Percentiles rank a stretch among this genome's conserved stretches.
These are phyloP conservation scores for Ceratopteris richardii DNA, from an alignment of 75 land plant species.

Conservation along the genomic window DNA sequence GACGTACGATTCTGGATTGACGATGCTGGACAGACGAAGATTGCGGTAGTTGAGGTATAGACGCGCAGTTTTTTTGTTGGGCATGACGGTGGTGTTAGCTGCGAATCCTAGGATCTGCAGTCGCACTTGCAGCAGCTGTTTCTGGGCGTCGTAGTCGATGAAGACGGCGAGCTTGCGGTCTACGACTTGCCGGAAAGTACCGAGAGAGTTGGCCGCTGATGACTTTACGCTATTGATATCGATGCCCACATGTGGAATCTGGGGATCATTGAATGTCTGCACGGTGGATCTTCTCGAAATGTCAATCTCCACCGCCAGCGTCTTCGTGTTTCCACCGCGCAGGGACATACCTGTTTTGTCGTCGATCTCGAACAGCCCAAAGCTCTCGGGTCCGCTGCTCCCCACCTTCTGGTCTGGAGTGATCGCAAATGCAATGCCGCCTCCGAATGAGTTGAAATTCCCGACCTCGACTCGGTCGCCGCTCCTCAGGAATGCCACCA, in stretches of 20 bases:
- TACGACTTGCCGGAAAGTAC: neutral
- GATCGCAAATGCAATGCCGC: slow-evolving; percentile 7
- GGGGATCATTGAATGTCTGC: neutral
- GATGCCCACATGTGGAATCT: slow-evolving; percentile 12
- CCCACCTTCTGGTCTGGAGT: slow-evolving; percentile 9
- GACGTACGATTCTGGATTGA: no score
- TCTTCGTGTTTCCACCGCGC: neutral
- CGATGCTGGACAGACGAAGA: no score
- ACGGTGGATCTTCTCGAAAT: neutral
- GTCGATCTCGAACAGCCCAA: slow-evolving; percentile 12
- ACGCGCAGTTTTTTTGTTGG: no score
- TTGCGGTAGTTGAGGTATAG: no score
- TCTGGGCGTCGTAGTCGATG: no score
- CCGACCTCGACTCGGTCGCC: neutral
- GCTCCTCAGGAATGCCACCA: slow-evolving; percentile 8
- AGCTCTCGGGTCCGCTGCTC: slow-evolving; percentile 2
- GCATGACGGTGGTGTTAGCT: no score
- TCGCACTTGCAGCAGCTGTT: no score
- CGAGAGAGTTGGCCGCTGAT: neutral
- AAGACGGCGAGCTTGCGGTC: slow-evolving; percentile 1
- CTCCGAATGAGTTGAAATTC: slow-evolving; percentile 4
- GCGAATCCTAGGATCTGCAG: no score
- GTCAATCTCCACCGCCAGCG: slow-evolving; percentile 10
- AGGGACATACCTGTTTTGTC: neutral
- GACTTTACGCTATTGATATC: slow-evolving; percentile 14